Evolutionary conservation across 2,329 filamentous ascomycete genomes (phyloP), one percentile per base, ranked within the genome.

Genomic region (Phialophora expanda): DNA sequence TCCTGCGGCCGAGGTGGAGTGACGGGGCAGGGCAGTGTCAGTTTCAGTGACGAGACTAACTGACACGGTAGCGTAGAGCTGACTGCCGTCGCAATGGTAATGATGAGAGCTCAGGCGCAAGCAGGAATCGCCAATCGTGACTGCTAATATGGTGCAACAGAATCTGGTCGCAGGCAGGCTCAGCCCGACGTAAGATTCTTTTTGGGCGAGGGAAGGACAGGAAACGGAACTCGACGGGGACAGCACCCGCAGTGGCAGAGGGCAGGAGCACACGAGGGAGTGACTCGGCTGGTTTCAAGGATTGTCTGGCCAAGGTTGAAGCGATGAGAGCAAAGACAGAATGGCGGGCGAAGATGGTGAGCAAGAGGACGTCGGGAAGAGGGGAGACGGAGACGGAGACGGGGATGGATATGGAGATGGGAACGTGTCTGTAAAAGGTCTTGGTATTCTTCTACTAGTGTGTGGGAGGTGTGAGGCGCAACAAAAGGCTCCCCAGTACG

Each of bases 201-300:
- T 51, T 38, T 61, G 60, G 62, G 67, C 44, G 61, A 68, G 67
- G 66, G 68, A 69, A 68, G 57, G 65, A 71, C 61, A 66, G 66
- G 64, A 69, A 69, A 62, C 64, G 67, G 67, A 69, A 63, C 17
- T 67, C 53, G 64, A 62, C 67, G 64, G 67, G 59, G 58, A 56
- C 51, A 56, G 50, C n/a, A 50, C 62, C 56, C 55, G 28, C 48
- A 56, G 56, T 55, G 44, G 48, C 48, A 66, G 61, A 59, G 34
- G 61, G 57, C 56, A 60, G 62, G 61, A 69, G 65, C 64, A 63
- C 65, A 69, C 66, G 66, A 69, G 67, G 67, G 69, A 71, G 58
- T 64, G 69, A 66, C 64, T 67, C 65, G 62, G 48, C 53, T 54
- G 63, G 55, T 30, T 44, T 63, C 62, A 73, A 72, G 71, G 71